A percentile compares a stretch with the other conserved stretches of the same genome.
These are phyloP conservation scores for Conidiobolus coronatus DNA, from an alignment of 371 early-diverging fungal genomes.

Conservation along the genomic window DNA sequence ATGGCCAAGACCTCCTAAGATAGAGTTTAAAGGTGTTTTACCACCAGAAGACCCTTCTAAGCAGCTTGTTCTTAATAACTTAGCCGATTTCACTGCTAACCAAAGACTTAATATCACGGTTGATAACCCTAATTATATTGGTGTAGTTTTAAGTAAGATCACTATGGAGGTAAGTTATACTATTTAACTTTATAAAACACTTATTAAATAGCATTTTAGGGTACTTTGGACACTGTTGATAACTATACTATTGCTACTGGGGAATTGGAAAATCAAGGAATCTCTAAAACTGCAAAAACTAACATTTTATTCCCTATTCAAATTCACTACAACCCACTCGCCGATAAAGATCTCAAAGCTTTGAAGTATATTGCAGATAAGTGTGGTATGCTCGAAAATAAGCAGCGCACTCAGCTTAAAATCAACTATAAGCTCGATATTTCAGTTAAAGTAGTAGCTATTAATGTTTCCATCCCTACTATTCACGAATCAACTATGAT, in stretches of 20 bases:
- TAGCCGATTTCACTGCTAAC: background rate
- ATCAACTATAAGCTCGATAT: background rate
- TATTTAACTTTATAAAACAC: background rate
- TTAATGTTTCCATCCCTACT: background rate
- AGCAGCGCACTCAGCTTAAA: background rate
- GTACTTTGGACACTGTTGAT: background rate
- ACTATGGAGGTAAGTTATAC: background rate
- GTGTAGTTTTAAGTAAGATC: background rate
- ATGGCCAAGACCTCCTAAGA: slow-evolving; percentile 1
- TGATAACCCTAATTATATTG: slow-evolving; percentile 2
- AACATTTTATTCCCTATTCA: background rate
- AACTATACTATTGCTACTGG: background rate
- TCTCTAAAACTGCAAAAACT: background rate
- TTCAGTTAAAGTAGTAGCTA: background rate
- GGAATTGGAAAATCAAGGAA: background rate
- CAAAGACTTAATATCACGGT: slow-evolving; percentile 1
- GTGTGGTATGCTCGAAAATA: slow-evolving; percentile 1
- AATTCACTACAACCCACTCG: background rate
- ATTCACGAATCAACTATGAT: background rate
- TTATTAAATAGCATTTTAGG: background rate
- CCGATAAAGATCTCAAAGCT: background rate
- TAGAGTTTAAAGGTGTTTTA: background rate
- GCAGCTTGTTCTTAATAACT: background rate
- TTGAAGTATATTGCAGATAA: background rate
- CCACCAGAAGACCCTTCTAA: background rate